Base-by-base conservation (phyloP, 129 eudicot species). In the Flaveria ramosissima region DNA sequence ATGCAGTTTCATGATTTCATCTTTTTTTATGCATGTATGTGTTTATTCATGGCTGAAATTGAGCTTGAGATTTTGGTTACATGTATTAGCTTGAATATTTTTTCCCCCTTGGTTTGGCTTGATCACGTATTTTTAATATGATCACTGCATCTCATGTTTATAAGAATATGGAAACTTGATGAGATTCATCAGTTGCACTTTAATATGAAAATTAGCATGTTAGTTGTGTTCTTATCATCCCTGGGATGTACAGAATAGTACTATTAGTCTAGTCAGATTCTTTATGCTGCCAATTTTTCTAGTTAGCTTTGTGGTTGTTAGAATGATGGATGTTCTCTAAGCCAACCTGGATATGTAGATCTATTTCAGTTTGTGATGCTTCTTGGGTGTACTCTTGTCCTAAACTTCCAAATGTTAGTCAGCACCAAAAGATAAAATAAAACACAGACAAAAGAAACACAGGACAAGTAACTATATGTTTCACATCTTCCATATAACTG, bases 331-430 rank as follows among this genome's bases (percentile, higher is more conserved):
- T 19, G 21, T 4, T 7, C 0, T 45, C 10, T 8, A 45, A 45
- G 12, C 48, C 13, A 32, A 32, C 39, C 39, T 32, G 39, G 39
- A 32, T 32, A 32, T 4, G 39, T 32, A 32, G 39, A 55, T 55
- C 3, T 69, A 69, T 69, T 46, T 45, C 24, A 26, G 20, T 15
- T 69, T 45, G 46, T 27, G 50, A 32, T 71, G 76, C 65, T n/a
- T 51, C 50, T 71, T 71, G 64, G 71, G 10, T 6, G 7, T 39
- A n/a, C 24, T 36, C 41, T 32, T 36, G 10, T 8, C 9, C 64
- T 71, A 8, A 32, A 30, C 51, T 36, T 72, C 50, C 32, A 8
- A 27, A 27, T 5, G 48, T 10, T 45, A 2, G 0, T 30, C n/a
- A 23, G 7, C 68, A 14, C 43, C 10, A 63, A 63, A 26, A 63